Conservation (phyloP, 805 yeast genomes). For the Yarrowia yakushimensis region DNA sequence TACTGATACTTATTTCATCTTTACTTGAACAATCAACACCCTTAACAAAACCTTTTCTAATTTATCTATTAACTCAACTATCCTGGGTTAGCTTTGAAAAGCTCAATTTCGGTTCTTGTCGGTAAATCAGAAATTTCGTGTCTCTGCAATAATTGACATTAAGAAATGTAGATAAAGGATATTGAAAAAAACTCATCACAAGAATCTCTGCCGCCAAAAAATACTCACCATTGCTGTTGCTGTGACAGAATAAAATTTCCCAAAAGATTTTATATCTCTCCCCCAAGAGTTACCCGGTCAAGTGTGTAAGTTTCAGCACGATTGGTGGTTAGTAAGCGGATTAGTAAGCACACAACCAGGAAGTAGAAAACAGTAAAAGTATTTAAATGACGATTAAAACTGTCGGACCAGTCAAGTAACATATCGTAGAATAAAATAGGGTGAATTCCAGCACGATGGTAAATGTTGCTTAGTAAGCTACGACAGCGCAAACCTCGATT, state of each 20-base stretch:
- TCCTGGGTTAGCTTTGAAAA: background rate
- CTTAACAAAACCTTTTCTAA: no score
- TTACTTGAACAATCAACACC: no score
- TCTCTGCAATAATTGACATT: conserved; percentile 20
- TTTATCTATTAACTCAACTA: background rate
- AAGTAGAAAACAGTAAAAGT: no score
- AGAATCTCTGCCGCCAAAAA: background rate
- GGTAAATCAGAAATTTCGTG: conserved; percentile 17
- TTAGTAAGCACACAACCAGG: no score
- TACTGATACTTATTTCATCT: no score
- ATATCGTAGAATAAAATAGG: no score
- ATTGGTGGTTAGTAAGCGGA: no score
- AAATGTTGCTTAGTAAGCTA: no score
- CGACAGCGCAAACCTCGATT: no score
- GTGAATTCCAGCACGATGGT: no score
- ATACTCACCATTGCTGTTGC: background rate
- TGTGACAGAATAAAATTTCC: background rate
- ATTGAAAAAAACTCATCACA: conserved; percentile 16
- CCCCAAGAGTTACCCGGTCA: background rate
- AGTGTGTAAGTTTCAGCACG: conserved; percentile 1
- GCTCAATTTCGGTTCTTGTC: background rate
- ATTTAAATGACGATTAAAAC: no score
- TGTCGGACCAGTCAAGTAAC: no score
- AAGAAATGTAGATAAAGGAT: conserved; percentile 19
- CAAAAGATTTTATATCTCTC: background rate